Percentiles rank a stretch among this genome's conserved stretches.
Conservation (phyloP, 2,329 filamentous ascomycete species). For the Ophiostoma quercus region DNA sequence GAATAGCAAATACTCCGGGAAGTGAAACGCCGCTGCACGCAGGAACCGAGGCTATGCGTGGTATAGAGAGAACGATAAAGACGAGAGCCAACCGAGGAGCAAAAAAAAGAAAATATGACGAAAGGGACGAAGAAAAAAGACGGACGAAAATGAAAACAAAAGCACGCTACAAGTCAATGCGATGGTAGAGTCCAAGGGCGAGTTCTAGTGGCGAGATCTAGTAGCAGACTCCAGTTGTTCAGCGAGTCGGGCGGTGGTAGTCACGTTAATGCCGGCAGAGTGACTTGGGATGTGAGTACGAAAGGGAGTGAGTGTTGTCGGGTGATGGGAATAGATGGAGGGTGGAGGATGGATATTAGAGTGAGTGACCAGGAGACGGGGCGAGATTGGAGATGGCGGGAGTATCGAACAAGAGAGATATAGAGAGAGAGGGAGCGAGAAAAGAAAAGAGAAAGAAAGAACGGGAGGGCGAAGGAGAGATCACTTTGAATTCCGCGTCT, state of each 20-base stretch:
- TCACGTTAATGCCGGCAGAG: neutral
- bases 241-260: neutral
- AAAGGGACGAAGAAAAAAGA: neutral
- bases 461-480: slow-evolving; percentile 25
- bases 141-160: neutral
- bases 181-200: neutral
- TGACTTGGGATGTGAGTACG: neutral
- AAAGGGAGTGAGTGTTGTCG: neutral
- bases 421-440: neutral
- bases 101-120: neutral
- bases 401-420: neutral
- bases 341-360: neutral
- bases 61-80: neutral
- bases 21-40: slow-evolving; percentile 7
- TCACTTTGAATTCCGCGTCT: slow-evolving; percentile 97
- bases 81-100: neutral
- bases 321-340: neutral
- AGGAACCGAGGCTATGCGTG: neutral
- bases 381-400: neutral
- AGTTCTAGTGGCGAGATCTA: neutral
- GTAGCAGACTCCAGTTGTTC: neutral
- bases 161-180: slow-evolving; percentile 16
- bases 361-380: neutral
- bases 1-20: neutral
- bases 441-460: neutral